Evolutionary conservation across 108 stramenopile genomes (phyloP).

Genomic region (Fistulifera pelliculosa): DNA sequence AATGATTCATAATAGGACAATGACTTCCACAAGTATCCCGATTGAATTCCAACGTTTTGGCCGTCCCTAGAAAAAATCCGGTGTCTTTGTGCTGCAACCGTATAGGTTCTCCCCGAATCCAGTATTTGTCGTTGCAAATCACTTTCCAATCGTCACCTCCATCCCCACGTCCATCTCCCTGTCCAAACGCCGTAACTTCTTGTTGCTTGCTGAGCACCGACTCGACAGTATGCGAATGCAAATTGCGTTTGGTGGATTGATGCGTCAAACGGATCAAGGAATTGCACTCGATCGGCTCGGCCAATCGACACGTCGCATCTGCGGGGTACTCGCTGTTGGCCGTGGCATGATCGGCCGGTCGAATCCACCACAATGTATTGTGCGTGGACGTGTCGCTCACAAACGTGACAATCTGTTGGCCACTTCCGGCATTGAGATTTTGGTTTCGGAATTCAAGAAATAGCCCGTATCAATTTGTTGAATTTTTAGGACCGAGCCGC

Average conservation of each 20-base stretch:
- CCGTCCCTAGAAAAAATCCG: conserved; percentile 42
- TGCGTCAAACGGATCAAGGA: conserved; percentile 61
- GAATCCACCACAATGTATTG: conserved; percentile 63
- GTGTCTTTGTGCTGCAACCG: conserved; percentile 57
- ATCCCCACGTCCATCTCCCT: conserved; percentile 66
- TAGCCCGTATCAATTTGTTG: conserved; percentile 50
- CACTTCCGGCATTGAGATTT: conserved; percentile 42
- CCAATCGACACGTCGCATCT: conserved; percentile 17
- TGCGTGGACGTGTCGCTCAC: conserved; percentile 25
- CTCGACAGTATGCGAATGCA: conserved; percentile 64
- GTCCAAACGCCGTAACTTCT: conserved; percentile 70
- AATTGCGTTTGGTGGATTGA: conserved; percentile 42
- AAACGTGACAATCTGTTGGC: conserved; percentile 79
- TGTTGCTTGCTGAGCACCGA: conserved; percentile 63
- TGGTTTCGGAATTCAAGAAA: conserved; percentile 29
- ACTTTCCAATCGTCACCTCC: conserved; percentile 75
- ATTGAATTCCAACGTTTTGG: conserved; percentile 46
- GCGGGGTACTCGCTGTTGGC: conserved; percentile 12
- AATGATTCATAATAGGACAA: conserved; percentile 79
- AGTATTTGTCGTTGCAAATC: conserved; percentile 38
- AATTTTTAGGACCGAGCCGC: conserved; percentile 78
- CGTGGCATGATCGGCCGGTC: conserved; percentile 41
- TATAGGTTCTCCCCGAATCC: conserved; percentile 41
- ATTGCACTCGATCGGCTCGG: conserved; percentile 47
- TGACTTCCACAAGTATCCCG: conserved; percentile 68